Percentiles rank a stretch among this genome's conserved stretches.
Evolutionary conservation across 73 alveolate species (phyloP).

Genomic region (Tetrahymena malaccensis): DNA sequence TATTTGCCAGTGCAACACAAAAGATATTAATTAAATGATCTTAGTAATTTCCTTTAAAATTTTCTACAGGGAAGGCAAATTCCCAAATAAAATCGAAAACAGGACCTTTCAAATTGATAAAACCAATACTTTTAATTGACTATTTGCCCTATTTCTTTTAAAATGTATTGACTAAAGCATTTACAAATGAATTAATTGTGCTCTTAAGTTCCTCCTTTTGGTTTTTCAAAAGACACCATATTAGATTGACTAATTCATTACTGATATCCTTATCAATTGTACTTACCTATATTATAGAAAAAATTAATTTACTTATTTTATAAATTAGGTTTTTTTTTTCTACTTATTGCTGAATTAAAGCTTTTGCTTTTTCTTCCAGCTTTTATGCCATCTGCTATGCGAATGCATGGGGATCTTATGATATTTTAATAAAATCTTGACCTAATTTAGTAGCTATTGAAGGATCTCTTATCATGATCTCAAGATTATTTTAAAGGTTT

Average conservation of each 20-base stretch:
- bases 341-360: background rate
- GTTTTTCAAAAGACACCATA: slow-evolving; percentile 6
- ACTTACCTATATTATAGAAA: background rate
- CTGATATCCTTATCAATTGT: slow-evolving; percentile 3
- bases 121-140: background rate
- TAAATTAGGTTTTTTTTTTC: background rate
- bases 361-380: background rate
- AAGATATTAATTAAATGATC: background rate
- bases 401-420: background rate
- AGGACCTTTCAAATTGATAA: background rate
- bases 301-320: background rate
- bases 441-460: background rate
- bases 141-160: background rate
- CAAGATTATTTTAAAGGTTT: background rate
- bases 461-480: background rate
- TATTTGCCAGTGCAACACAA: background rate
- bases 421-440: background rate
- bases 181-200: slow-evolving; percentile 1
- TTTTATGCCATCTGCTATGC: background rate
- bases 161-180: background rate
- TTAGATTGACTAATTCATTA: slow-evolving; percentile 25
- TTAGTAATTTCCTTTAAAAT: background rate
- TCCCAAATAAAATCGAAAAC: slow-evolving; percentile 26
- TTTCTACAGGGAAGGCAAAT: slow-evolving; percentile 29
- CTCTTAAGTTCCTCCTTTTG: slow-evolving; percentile 16